Percentiles rank a stretch among this genome's conserved stretches.
Evolutionary conservation across 169 alveolate species (phyloP).

Genomic region (Plasmodium vinckei): DNA sequence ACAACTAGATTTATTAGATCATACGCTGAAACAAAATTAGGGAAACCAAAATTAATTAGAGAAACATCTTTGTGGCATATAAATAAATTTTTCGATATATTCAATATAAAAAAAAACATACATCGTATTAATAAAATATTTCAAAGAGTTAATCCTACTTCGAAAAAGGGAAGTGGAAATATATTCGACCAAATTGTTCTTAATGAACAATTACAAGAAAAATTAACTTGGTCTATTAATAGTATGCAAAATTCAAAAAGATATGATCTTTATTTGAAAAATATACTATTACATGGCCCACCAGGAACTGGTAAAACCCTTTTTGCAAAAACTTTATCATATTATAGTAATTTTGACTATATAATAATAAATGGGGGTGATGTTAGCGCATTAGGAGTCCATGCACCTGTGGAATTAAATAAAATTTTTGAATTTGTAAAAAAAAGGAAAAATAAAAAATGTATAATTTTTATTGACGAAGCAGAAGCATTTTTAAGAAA

Average conservation of each 20-base stretch:
- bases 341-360: constrained; percentile 94
- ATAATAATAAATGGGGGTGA: constrained; percentile 98
- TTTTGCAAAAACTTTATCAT: constrained; percentile 94
- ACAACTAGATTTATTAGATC: constrained; percentile 63
- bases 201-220: constrained; percentile 89
- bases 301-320: constrained; percentile 98
- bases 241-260: constrained; percentile 93
- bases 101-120: constrained; percentile 25
- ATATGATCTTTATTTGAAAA: constrained; percentile 93
- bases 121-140: not conserved
- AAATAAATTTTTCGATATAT: constrained; percentile 76
- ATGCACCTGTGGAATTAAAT: constrained; percentile 95
- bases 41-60: constrained; percentile 92
- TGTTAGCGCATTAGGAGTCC: constrained; percentile 96
- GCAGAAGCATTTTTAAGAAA: constrained; percentile 97
- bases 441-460: constrained; percentile 90
- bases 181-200: constrained; percentile 92
- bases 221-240: constrained; percentile 94
- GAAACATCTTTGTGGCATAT: constrained; percentile 91
- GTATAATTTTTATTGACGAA: constrained; percentile 97
- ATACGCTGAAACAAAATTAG: constrained; percentile 84
- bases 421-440: constrained; percentile 97
- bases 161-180: constrained; percentile 15
- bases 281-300: constrained; percentile 94
- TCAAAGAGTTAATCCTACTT: not conserved